Evolutionary conservation across 257 asterid genomes (phyloP), one percentile per base, ranked within the genome.

Genomic region (Linderniella brevidens): DNA sequence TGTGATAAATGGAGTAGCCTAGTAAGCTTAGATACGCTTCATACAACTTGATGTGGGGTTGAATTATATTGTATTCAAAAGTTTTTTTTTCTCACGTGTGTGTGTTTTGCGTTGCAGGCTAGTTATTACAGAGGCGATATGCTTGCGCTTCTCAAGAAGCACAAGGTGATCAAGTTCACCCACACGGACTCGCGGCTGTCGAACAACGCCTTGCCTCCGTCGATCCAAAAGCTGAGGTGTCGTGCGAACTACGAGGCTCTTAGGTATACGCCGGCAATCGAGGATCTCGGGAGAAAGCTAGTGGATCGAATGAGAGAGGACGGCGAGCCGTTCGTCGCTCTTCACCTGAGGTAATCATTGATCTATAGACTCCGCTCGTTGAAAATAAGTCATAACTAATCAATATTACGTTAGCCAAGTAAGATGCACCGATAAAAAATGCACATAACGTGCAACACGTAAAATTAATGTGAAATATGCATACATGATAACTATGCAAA

Each of bases 111-210:
- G 43, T 44, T 57, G 62, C 81, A 87, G 97, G 79, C 92, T 11
- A 67, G 84, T 65, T 90, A 90, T 63, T 90, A 85, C 63, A 79
- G 93, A 72, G 58, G 68, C 13, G 96, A 77, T 54, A 72, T 85
- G 19, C 75, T 79, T 50, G 57, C 65, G 13, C 41, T 82, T 58
- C 56, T 90, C 9, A 85, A 73, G 81, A 90, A 82, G 72, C 86
- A 79, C 29, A 85, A 79, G 58, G 99, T 82, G 8, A 72, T 90
- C 64, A 76, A 63, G 48, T 90, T 90, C 51, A 79, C 99, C 0
- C 99, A 85, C 13, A 77, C 94, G 0, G 99, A 90, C 64, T 85
- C 99, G 1, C 83, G 99, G 11, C 86, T 90, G 5, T 82, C 80
- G 13, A 90, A 90, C 63, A 90, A 90, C n/a, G 94, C 87, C 49